phyloP scores from a whole-genome alignment of 2,329 filamentous ascomycete species.

The Plectosphaerella cucumerina region DNA sequence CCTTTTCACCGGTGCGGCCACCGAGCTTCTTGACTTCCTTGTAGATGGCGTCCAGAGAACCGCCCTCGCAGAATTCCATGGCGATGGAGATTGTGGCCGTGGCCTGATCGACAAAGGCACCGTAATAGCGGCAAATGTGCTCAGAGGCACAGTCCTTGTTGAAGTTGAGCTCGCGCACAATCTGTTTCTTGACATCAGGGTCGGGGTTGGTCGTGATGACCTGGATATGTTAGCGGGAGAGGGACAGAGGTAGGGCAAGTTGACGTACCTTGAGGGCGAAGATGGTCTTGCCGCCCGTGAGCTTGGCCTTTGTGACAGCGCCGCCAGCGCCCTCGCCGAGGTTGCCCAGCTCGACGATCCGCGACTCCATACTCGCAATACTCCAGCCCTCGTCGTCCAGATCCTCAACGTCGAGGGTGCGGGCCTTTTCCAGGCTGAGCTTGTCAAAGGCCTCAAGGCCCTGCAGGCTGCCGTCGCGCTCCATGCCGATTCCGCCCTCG shows the following conservation, averaged over 20 bases:
- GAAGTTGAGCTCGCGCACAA: slow-evolving; percentile 91
- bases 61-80: slow-evolving; percentile 98
- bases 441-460: slow-evolving; percentile 76
- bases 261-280: slow-evolving; percentile 85
- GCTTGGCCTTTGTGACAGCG: slow-evolving; percentile 84
- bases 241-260: background rate
- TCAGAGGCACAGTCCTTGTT: slow-evolving; percentile 96
- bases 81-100: slow-evolving; percentile 96
- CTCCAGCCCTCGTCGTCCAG: slow-evolving; percentile 94
- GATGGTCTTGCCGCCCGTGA: slow-evolving; percentile 88
- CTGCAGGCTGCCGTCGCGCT: slow-evolving; percentile 76
- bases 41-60: slow-evolving; percentile 94
- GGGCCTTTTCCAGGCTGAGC: slow-evolving; percentile 74
- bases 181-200: slow-evolving; percentile 97
- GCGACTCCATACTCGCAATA: slow-evolving; percentile 82
- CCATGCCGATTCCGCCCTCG: slow-evolving; percentile 72
- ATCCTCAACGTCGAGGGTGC: slow-evolving; percentile 86
- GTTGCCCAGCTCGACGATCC: slow-evolving; percentile 83
- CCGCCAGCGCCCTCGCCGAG: slow-evolving; percentile 93
- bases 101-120: slow-evolving; percentile 93
- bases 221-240: slow-evolving; percentile 37
- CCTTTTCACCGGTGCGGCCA: slow-evolving; percentile 93
- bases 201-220: slow-evolving; percentile 98
- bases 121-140: slow-evolving; percentile 96
- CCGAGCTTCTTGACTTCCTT: slow-evolving; percentile 94